Evolutionary conservation across 2,329 filamentous ascomycete genomes (phyloP), one percentile per base, ranked within the genome.

Genomic region (Lanzia echinophila): DNA sequence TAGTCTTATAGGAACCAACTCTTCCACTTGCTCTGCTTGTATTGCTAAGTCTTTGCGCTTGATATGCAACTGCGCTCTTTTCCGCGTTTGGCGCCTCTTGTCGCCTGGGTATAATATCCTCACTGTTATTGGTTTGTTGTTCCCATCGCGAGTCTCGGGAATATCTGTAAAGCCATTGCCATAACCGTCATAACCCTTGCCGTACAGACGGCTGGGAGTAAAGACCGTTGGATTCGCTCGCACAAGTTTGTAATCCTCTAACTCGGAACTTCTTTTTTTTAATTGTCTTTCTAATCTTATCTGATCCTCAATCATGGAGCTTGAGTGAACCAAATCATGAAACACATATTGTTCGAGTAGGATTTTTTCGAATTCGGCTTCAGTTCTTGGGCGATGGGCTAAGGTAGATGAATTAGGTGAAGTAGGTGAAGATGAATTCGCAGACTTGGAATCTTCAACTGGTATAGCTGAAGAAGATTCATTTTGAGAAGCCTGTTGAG

Each of bases 1-100:
- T 52, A 99, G 73, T 46, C 94, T 83, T 60, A 99, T 81, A 2
- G 94, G 94, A 1, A 97, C 88, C 51, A 99, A 75, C 67, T 96
- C 90, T 69, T 99, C 94, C 50, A 89, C 79, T 67, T 92, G 87
- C 63, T 97, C 92, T 22, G 89, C 90, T 73, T 97, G 94, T 62
- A 84, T 82, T 58, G 83, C 80, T 74, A 91, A 80, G 61, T 96
- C 90, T 68, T 90, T 90, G 64, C 88, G 83, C 62, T 82, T 79
- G 59, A 91, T 81, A 59, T 86, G 87, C 47, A 95, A 71, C 57
- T 85, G 77, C 32, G 90, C 87, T 62, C 85, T 84, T 61, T 88
- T 83, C 63, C 86, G 86, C 36, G 90, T 91, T 1, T 87, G 85
- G 52, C 87, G 83, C 58, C 82, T 83, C 67, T 90, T 87, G 62